Percentiles rank a stretch among this genome's conserved stretches.
These are phyloP conservation scores for Rhizophora mangle DNA, from an alignment of 345 rosid species.

Conservation along the genomic window DNA sequence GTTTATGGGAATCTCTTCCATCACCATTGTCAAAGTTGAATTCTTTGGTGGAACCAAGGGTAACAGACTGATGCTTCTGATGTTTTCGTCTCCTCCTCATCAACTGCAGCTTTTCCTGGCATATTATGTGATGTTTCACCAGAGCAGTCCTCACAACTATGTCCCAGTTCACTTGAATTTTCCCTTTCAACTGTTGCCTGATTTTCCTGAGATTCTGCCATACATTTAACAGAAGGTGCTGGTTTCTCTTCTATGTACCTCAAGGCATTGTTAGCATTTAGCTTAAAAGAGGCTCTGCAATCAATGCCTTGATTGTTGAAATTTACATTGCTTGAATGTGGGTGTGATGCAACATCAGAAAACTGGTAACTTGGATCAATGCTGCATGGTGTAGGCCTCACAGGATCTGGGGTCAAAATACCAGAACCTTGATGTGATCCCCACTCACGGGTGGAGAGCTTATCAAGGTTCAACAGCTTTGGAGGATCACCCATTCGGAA, in stretches of 20 bases:
- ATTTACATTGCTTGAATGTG: slow-evolving; percentile 18
- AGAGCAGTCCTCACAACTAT: slow-evolving; percentile 13
- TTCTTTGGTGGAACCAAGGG: slow-evolving; percentile 58
- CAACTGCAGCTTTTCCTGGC: slow-evolving; percentile 34
- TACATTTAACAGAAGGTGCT: slow-evolving; percentile 37
- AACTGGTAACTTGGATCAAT: slow-evolving; percentile 29
- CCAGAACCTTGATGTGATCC: slow-evolving; percentile 47
- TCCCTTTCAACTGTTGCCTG: slow-evolving; percentile 25
- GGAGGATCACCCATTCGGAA: slow-evolving; percentile 62
- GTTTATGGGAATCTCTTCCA: slow-evolving; percentile 44
- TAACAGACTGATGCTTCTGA: slow-evolving; percentile 43
- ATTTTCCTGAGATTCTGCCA: slow-evolving; percentile 19
- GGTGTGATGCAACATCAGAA: slow-evolving; percentile 26
- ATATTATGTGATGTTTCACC: slow-evolving; percentile 34
- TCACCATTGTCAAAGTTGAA: slow-evolving; percentile 61
- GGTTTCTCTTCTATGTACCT: slow-evolving; percentile 47
- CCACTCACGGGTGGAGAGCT: slow-evolving; percentile 35
- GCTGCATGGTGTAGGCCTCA: slow-evolving; percentile 35
- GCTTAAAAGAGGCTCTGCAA: slow-evolving; percentile 59
- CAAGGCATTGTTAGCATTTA: slow-evolving; percentile 43
- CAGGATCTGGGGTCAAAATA: slow-evolving; percentile 50
- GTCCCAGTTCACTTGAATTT: slow-evolving; percentile 18
- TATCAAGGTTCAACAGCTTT: slow-evolving; percentile 59
- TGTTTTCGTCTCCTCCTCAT: slow-evolving; percentile 31
- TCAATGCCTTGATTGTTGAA: slow-evolving; percentile 27